Evolutionary conservation across 371 early-diverging fungal genomes (phyloP), one percentile per base, ranked within the genome.

Genomic region (Mortierella sp.): DNA sequence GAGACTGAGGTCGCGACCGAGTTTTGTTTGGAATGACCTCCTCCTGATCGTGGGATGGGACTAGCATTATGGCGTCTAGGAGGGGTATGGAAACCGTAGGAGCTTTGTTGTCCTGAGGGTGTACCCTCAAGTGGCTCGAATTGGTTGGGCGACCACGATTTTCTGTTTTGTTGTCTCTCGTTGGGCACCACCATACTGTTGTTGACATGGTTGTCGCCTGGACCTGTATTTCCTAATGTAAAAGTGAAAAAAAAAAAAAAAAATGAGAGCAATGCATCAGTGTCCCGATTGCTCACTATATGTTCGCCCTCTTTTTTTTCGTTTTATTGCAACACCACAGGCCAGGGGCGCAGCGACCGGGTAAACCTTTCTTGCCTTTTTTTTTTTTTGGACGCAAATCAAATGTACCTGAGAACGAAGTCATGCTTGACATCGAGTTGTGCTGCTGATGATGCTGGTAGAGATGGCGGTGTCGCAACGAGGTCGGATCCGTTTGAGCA

Each of bases 141-240:
- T 1, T 59, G 59, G 48, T 63, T 67, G 44, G 63, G 67, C 4
- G 73, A 66, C 73, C 73, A 73, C 27, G 73, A 73, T 41, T 49
- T 48, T 12, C 73, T 67, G 2, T 65, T 27, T n/a, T 30, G 30
- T 9, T 46, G 61, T 14, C 49, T 30, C n/a, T 37, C 44, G 17
- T 37, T 42, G 11, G 64, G 60, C n/a, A 50, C 26, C 7, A 19
- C n/a, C 65, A 72, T 51, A 21, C 28, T 56, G 39, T 23, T 55
- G 34, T 55, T 48, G 31, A 21, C 46, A 8, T 26, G 14, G n/a
- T 28, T 15, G 60, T 64, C 60, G 32, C 47, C 53, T 56, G 60
- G 56, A 67, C 54, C 73, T 34, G 37, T 49, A 23, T 57, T 72
- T 55, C 56, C 63, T 53, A 47, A 37, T 44, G 14, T 55, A 57